Evolutionary conservation across 2,329 filamentous ascomycete genomes (phyloP).

Genomic region (Arthrobotrys musiformis): DNA sequence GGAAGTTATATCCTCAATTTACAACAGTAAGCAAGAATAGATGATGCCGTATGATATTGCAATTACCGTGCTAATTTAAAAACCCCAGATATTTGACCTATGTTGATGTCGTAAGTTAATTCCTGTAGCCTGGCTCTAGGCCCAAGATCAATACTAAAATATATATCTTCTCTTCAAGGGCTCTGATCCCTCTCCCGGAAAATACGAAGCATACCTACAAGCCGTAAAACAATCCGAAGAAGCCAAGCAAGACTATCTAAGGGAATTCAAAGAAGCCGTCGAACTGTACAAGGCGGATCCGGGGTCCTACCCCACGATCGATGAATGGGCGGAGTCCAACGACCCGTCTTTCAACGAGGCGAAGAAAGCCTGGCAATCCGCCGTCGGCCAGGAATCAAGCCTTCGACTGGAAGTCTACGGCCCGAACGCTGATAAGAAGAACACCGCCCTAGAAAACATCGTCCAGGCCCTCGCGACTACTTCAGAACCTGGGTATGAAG

Average conservation of each 20-base stretch:
- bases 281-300: neutral
- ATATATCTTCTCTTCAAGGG: neutral
- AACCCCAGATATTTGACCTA: constrained; percentile 19
- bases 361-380: constrained; percentile 6
- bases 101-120: constrained; percentile 20
- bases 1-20: constrained; percentile 21
- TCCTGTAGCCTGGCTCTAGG: no score
- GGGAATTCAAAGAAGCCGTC: neutral
- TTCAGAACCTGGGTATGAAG: constrained; percentile 3
- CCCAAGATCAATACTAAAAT: neutral
- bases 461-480: neutral
- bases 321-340: constrained; percentile 18
- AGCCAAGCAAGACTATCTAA: constrained; percentile 1
- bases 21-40: constrained; percentile 5
- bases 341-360: constrained; percentile 7
- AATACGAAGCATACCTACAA: constrained; percentile 6
- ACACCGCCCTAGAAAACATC: neutral
- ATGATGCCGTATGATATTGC: neutral
- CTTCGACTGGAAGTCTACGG: constrained; percentile 10
- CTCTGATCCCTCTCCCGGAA: neutral
- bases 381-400: neutral
- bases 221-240: neutral
- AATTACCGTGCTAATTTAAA: neutral
- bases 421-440: neutral
- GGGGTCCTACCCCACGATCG: constrained; percentile 1